Conservation (phyloP, 2,329 filamentous ascomycete species). For the Colletotrichum musae region DNA sequence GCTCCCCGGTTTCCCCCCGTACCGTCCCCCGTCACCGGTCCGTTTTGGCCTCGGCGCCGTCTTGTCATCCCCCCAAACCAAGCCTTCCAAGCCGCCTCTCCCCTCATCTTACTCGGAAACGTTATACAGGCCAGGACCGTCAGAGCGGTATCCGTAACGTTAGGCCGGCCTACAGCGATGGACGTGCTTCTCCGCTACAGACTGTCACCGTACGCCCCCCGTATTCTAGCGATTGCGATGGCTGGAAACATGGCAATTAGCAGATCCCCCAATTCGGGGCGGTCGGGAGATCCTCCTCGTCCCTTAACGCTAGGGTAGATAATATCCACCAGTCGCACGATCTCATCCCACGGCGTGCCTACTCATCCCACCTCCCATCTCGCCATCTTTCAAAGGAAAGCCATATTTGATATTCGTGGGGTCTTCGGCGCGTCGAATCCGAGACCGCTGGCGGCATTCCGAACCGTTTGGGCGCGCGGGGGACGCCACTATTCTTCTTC, state of each 20-base stretch:
- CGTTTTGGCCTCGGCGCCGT: conserved; percentile 30
- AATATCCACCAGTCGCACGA: conserved; percentile 40
- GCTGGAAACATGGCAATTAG: conserved; percentile 12
- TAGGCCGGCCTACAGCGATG: no score
- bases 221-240: conserved; percentile 9
- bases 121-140: conserved; percentile 3
- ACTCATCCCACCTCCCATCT: background rate
- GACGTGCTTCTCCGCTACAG: no score
- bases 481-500: background rate
- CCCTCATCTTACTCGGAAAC: conserved; percentile 23
- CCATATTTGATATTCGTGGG: conserved; percentile 4
- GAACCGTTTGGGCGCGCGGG: background rate
- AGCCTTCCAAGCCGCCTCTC: conserved; percentile 1
- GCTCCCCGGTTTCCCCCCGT: background rate
- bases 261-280: background rate
- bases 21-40: background rate
- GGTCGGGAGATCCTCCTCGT: background rate
- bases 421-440: background rate
- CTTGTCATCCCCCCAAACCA: background rate
- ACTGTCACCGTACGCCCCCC: background rate
- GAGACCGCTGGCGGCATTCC: background rate
- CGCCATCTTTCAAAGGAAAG: conserved; percentile 18
- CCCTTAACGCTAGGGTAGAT: conserved; percentile 2
- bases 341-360: background rate
- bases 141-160: conserved; percentile 1